phyloP scores from a whole-genome alignment of 495 filamentous ascomycete species.

The Xylaria acuta region DNA sequence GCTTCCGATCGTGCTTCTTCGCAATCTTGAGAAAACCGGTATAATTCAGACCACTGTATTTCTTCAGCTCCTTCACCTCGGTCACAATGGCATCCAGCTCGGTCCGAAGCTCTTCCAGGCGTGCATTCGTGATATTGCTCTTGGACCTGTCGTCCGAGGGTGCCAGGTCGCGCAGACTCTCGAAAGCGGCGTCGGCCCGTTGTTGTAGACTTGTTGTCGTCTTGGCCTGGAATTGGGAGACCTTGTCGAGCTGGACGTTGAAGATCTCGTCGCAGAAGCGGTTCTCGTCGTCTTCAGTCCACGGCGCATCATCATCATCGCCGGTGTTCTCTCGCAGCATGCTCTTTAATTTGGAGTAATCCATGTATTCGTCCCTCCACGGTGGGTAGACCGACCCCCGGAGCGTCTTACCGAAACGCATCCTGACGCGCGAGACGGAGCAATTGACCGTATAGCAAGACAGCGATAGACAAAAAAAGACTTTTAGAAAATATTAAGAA shows the following conservation, averaged over 20 bases:
- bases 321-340: conserved; percentile 77
- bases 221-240: conserved; percentile 83
- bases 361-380: conserved; percentile 93
- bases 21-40: conserved; percentile 97
- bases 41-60: conserved; percentile 95
- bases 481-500: not conserved
- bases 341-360: conserved; percentile 89
- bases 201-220: conserved; percentile 75
- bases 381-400: conserved; percentile 79
- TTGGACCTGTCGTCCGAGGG: conserved; percentile 45
- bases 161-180: conserved; percentile 65
- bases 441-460: not conserved
- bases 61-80: conserved; percentile 91
- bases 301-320: conserved; percentile 65
- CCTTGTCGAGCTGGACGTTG: conserved; percentile 94
- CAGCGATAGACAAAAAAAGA: not conserved
- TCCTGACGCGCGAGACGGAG: conserved; percentile 46
- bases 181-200: conserved; percentile 65
- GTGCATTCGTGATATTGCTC: conserved; percentile 55
- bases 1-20: conserved; percentile 96
- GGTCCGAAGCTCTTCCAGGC: conserved; percentile 70
- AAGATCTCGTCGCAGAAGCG: conserved; percentile 92
- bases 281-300: conserved; percentile 97
- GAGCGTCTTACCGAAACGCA: conserved; percentile 93
- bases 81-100: conserved; percentile 87